phyloP scores from a whole-genome alignment of 1,139 yeast genomes.

The Yamadazyma diddensiae region DNA sequence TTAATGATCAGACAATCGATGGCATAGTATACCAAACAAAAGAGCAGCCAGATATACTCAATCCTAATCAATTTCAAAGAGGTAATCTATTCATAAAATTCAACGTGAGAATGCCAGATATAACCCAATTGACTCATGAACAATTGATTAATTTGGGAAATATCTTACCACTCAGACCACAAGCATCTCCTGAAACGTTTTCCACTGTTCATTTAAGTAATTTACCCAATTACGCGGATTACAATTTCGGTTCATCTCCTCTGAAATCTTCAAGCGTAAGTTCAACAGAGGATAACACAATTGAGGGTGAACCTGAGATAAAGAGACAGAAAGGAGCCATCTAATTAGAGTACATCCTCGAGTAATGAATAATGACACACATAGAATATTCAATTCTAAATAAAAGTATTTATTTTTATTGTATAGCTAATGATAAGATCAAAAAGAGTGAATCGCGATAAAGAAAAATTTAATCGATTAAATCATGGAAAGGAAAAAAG shows the following conservation, averaged over 20 bases:
- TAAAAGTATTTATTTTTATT: background rate
- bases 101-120: constrained; percentile 34
- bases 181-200: constrained; percentile 3
- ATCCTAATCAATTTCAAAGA: constrained; percentile 20
- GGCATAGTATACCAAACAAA: constrained; percentile 19
- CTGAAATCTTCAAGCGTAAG: constrained; percentile 8
- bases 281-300: constrained; percentile 5
- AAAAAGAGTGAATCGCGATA: background rate
- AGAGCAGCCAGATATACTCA: constrained; percentile 13
- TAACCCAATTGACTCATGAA: constrained; percentile 21
- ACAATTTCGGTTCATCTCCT: constrained; percentile 3
- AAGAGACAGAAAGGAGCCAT: constrained; percentile 1
- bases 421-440: background rate
- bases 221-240: constrained; percentile 15
- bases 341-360: background rate
- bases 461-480: background rate
- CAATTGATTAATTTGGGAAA: constrained; percentile 3
- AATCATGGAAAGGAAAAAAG: constrained; percentile 26
- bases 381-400: background rate
- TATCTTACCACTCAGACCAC: constrained; percentile 5
- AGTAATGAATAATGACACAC: constrained; percentile 1
- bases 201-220: constrained; percentile 23
- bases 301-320: constrained; percentile 1
- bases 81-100: constrained; percentile 45
- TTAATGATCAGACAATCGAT: constrained; percentile 38